Evolutionary conservation across 305 asterid genomes (phyloP), one percentile per base, ranked within the genome.

Genomic region (Rubia balearica): DNA sequence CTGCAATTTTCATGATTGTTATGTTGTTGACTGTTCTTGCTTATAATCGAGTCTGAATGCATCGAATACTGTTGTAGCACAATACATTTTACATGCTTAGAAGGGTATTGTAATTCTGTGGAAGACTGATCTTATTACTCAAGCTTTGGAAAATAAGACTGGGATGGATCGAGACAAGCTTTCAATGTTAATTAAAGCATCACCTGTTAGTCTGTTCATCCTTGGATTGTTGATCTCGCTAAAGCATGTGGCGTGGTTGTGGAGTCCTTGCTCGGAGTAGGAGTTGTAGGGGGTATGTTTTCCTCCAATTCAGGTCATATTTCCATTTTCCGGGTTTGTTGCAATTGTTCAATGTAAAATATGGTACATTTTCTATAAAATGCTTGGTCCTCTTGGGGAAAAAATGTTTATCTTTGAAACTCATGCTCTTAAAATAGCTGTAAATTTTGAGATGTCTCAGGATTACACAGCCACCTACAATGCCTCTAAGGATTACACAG

Each of bases 191-290:
- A 92, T 89, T 70, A 89, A 80, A 75, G 61, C 86, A 56, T 89
- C 98, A 11, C 85, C 2, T 33, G 83, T 94, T 62, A 96, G 96
- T 71, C 85, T 94, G 66, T 78, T 91, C 81, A 81, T 79, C 51
- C 77, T 91, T 69, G 97, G 96, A 67, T 70, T 83, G 19, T 84
- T 94, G 96, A 89, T 67, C 79, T 91, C 75, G 96, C 97, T 22
- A 97, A 94, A 81, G 95, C 89, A 62, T 87, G 84, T 80, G 98
- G 97, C 48, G 96, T 94, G 78, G 95, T 96, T 10, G 87, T 91
- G 70, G 97, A 89, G 67, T 90, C 98, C 75, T 71, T 94, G 76
- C 81, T 89, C 61, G 91, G 97, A 0, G 95, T 94, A 46, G 98
- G 98, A 71, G 98, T 97, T 66, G 78, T 94, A 71, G 98, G 97